Evolutionary conservation across 345 rosid species (phyloP).

Genomic region (Raphanus sativus): DNA sequence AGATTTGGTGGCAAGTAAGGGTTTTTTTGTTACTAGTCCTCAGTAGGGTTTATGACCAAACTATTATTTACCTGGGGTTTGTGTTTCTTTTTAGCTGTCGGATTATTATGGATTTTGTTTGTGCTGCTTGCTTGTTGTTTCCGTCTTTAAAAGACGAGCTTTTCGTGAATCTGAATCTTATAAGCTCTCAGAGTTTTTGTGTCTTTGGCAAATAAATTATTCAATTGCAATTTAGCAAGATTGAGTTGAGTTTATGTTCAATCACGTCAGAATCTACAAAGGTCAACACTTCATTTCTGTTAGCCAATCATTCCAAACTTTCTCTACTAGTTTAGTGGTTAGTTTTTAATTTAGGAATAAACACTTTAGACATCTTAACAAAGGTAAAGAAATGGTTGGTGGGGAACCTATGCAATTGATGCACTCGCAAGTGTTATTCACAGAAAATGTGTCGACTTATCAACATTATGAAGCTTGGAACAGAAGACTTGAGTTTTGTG

Average conservation of each 20-base stretch:
- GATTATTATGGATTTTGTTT: constrained; percentile 12
- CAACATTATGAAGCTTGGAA: constrained; percentile 30
- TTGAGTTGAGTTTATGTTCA: not conserved
- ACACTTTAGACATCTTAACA: not conserved
- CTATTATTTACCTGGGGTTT: not conserved
- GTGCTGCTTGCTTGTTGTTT: not conserved
- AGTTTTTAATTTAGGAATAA: not conserved
- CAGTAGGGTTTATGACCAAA: constrained; percentile 25
- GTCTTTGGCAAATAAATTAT: constrained; percentile 17
- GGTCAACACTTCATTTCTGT: not conserved
- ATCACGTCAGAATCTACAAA: not conserved
- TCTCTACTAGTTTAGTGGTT: not conserved
- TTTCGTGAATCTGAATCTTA: constrained; percentile 3
- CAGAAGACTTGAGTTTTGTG: not conserved
- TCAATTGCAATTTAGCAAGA: not conserved
- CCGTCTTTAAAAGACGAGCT: constrained; percentile 3
- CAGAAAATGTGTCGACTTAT: constrained; percentile 20
- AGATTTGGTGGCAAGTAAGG: constrained; percentile 46
- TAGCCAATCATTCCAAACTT: not conserved
- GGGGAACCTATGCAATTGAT: not conserved
- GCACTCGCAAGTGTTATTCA: constrained; percentile 23
- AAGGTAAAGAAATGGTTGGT: not conserved
- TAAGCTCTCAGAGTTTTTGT: not conserved
- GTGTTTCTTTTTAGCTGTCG: constrained; percentile 17
- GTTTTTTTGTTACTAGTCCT: not conserved